Evolutionary conservation across 768 basidiomycete genomes (phyloP), one percentile per base, ranked within the genome.

Genomic region (Macrolepiota fuliginosa): DNA sequence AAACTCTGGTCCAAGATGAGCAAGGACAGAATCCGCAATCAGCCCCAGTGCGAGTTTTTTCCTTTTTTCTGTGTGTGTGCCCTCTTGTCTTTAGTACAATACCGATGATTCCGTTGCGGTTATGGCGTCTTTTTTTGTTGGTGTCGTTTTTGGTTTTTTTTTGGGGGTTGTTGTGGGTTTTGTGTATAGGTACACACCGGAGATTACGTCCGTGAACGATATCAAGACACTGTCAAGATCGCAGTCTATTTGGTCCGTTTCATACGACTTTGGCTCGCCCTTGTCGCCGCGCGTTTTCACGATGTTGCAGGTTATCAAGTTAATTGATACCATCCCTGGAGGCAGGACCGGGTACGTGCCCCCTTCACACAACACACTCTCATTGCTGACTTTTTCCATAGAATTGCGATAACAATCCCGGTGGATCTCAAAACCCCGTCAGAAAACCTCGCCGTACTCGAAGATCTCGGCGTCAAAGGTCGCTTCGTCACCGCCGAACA

Each of bases 221-320:
- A 73, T 88, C 68, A 80, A 82, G 70, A 76, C 76, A 39, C 73
- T 88, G 56, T 85, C 84, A 1, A 76, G 80, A 15, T 79, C 73
- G 10, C 80, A 82, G 63, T 76, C 80, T 2, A 80, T 88, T 63
- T 88, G 86, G 87, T 79, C 83, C 0, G 69, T 83, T 61, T 79
- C 81, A 63, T 85, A 85, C 68, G 79, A 76, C 13, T 85, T 83
- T 67, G 75, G 81, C 1, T 76, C 86, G 10, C 82, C 87, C 3
- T 68, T 88, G 40, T 85, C 85, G 17, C 82, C 86, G 3, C 81
- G 87, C 12, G 76, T 86, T 35, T 89, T 87, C 68, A 87, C 86
- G 9, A 79, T 85, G 57, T 29, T 58, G 12, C 57, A 58, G 37
- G 25, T 58, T n/a, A 32, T 58, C 19, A 58, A 58, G 27, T 25